Evolutionary conservation across 139 green algal genomes (phyloP).

Genomic region (Diplosphaera chodatii): DNA sequence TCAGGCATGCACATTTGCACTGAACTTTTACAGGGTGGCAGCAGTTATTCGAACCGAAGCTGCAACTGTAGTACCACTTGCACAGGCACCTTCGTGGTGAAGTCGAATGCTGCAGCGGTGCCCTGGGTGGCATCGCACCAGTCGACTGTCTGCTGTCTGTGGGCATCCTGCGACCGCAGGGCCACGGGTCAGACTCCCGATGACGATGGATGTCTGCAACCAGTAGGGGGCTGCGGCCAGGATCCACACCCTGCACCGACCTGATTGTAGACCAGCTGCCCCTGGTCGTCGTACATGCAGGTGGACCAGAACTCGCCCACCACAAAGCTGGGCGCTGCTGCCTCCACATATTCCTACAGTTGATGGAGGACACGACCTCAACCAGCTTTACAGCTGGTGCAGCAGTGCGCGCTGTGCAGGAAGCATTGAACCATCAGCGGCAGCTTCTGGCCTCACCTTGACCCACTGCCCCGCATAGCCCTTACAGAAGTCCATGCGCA

Average conservation of each 20-base stretch:
- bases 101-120: slow-evolving; percentile 82
- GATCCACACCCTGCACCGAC: not conserved
- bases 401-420: no score
- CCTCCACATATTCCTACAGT: slow-evolving; percentile 42
- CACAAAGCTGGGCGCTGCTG: slow-evolving; percentile 29
- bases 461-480: slow-evolving; percentile 38
- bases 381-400: no score
- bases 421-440: not conserved
- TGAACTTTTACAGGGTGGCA: no score
- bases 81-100: slow-evolving; percentile 75
- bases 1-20: no score
- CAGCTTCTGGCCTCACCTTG: not conserved
- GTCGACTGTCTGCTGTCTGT: slow-evolving; percentile 40
- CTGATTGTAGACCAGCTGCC: slow-evolving; percentile 31
- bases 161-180: not conserved
- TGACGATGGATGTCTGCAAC: no score
- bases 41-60: no score
- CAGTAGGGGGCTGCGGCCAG: no score
- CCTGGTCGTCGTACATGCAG: slow-evolving; percentile 5
- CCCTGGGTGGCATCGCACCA: slow-evolving; percentile 73
- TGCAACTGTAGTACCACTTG: no score
- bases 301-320: slow-evolving; percentile 64
- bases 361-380: not conserved
- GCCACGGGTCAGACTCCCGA: no score
- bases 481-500: slow-evolving; percentile 63